Base-by-base conservation (phyloP, 2,329 filamentous ascomycete genomes). In the Trichoderma arundinaceum region DNA sequence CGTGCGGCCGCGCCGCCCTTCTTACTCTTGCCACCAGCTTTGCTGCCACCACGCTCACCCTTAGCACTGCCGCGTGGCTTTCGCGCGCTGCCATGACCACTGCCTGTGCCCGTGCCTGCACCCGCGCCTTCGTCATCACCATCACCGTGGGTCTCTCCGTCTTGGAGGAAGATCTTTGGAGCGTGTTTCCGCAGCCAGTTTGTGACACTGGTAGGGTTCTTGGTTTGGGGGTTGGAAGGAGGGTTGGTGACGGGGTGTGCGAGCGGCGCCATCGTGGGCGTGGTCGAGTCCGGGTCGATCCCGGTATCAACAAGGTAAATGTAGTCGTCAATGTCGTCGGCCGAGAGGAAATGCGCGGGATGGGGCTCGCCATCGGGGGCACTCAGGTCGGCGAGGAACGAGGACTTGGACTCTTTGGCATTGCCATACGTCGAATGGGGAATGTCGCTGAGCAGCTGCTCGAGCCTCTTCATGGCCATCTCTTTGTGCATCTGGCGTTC, bases 131-230 rank as follows among this genome's bases (percentile, higher is more conserved):
- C 75, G 33, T 78, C 78, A 22, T 80, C 79, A 7, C 79, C 77
- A 60, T 78, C 77, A 22, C 78, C 76, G 46, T 77, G 76, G 17
- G 69, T 70, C 65, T 74, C 75, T 58, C 88, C 86, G 72, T 93
- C 91, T 75, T 96, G 90, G 19, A 96, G 80, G 80, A 96, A 94
- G 56, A 93, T 89, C 76, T 94, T 89, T 3, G 93, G 91, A 66
- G 92, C 89, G 77, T 97, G 85, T 74, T 92, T 89, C 68, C 92
- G 87, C 12, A 99, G 86, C 95, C 95, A 99, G 77, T 96, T 97
- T 80, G 96, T 96, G 3, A 97, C 94, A 66, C 92, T 96, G 48
- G 92, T 91, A 0, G 94, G 93, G 75, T 98, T 98, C 71, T 82
- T 81, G 48, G 82, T 76, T 51, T 79, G 70, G 72, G 78, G 71